Evolutionary conservation across 2,329 filamentous ascomycete species (phyloP).

Genomic region (Penicillium sp.): DNA sequence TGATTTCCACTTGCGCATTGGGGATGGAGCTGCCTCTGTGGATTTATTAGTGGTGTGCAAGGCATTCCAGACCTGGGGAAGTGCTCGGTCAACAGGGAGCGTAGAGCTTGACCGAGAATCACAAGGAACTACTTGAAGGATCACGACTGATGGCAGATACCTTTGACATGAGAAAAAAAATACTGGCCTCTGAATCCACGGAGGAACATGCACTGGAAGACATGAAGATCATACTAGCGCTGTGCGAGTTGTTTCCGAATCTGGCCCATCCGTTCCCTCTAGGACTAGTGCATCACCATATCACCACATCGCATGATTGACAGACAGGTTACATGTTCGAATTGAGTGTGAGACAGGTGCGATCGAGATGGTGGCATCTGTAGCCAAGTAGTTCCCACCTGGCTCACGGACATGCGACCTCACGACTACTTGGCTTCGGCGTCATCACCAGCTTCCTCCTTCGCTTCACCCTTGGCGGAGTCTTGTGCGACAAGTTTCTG

Average conservation of each 20-base stretch:
- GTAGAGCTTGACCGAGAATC: background rate
- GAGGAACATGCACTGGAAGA: background rate
- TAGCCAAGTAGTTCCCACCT: background rate
- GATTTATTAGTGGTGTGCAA: background rate
- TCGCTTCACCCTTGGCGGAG: conserved; percentile 31
- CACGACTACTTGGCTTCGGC: conserved; percentile 13
- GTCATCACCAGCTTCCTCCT: conserved; percentile 20
- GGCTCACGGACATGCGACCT: background rate
- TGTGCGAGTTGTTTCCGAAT: conserved; percentile 1
- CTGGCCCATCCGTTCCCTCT: background rate
- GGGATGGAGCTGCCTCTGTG: background rate
- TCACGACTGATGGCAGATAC: background rate
- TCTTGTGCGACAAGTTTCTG: conserved; percentile 68
- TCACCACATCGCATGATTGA: background rate
- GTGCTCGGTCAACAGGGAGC: background rate
- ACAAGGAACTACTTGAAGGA: background rate
- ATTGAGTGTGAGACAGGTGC: background rate
- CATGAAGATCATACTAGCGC: conserved; percentile 1
- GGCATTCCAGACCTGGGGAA: background rate
- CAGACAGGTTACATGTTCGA: background rate
- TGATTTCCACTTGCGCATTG: background rate
- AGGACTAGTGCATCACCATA: background rate
- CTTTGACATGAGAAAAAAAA: background rate
- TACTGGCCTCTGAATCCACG: background rate
- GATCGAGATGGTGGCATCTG: background rate